Evolutionary conservation across 208 protist species (phyloP).

Genomic region (Phytomonas sp.): DNA sequence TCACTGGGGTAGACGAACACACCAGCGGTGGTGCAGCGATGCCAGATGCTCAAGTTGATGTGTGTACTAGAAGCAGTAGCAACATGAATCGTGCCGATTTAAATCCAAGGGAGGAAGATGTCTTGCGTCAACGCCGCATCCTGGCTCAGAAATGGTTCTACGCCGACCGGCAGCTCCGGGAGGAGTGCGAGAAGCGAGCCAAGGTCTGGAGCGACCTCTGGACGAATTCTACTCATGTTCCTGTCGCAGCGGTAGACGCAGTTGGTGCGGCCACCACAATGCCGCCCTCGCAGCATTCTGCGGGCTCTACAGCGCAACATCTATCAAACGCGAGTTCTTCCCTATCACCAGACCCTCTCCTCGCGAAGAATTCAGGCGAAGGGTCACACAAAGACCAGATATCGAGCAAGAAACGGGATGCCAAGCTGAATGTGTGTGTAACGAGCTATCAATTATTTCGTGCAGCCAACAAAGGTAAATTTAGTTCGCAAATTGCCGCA

Average conservation of each 20-base stretch:
- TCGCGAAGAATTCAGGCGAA: neutral
- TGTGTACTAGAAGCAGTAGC: slow-evolving; percentile 13
- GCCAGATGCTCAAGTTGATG: neutral
- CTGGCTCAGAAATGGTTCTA: slow-evolving; percentile 27
- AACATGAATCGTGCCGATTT: neutral
- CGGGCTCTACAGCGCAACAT: neutral
- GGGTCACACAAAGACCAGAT: neutral
- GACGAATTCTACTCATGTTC: neutral
- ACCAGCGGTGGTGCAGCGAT: neutral
- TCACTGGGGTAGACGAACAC: neutral
- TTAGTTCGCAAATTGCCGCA: slow-evolving; percentile 13
- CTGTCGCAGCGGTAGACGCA: neutral
- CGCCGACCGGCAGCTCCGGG: slow-evolving; percentile 12
- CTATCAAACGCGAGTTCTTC: neutral
- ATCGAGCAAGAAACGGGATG: neutral
- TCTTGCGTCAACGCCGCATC: neutral
- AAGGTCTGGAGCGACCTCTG: neutral
- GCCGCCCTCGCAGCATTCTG: neutral
- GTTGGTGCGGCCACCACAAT: neutral
- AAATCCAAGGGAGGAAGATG: neutral
- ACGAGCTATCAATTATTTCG: slow-evolving; percentile 37
- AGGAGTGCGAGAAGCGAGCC: slow-evolving; percentile 6
- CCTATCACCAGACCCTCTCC: neutral
- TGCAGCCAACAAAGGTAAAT: slow-evolving; percentile 7
- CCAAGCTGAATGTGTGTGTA: neutral